Evolutionary conservation across 257 asterid species (phyloP).

Genomic region (Jacaranda mimosifolia): DNA sequence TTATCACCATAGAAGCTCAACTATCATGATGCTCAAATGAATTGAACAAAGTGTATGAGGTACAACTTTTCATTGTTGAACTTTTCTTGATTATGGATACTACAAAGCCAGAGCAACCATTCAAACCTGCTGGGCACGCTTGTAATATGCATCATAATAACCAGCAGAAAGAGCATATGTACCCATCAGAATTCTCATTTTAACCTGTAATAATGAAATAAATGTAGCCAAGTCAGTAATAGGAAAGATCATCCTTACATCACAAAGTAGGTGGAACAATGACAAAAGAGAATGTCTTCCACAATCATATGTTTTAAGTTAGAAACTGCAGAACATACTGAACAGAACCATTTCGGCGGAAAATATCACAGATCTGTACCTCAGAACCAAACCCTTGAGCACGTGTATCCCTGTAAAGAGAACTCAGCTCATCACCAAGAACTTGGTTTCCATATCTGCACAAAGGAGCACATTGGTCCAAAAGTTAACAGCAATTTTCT

Average conservation of each 20-base stretch:
- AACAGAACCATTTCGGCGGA: conserved; percentile 2
- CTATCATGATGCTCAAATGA: not conserved
- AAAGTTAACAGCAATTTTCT: not conserved
- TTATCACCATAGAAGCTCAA: conserved; percentile 4
- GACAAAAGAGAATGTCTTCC: conserved; percentile 12
- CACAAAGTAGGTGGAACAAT: conserved; percentile 17
- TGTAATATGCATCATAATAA: conserved; percentile 97
- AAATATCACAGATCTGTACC: conserved; percentile 67
- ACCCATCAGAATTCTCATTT: conserved; percentile 96
- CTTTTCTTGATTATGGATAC: conserved; percentile 18
- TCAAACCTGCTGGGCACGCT: conserved; percentile 94
- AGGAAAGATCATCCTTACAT: conserved; percentile 21
- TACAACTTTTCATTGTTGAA: conserved; percentile 2
- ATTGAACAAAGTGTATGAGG: conserved; percentile 3
- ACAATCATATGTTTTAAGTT: not conserved
- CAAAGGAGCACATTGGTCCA: conserved; percentile 5
- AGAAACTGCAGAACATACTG: not conserved
- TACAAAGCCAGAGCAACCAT: conserved; percentile 19
- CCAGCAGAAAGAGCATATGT: conserved; percentile 99
- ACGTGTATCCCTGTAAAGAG: conserved; percentile 88
- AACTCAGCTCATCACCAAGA: conserved; percentile 71
- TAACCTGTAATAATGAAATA: conserved; percentile 63
- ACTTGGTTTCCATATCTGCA: conserved; percentile 88
- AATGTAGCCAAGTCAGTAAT: conserved; percentile 12
- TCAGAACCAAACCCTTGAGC: conserved; percentile 95